These are phyloP conservation scores for Boletus huronensis DNA, from an alignment of 768 basidiomycete genomes.

Conservation along the genomic window DNA sequence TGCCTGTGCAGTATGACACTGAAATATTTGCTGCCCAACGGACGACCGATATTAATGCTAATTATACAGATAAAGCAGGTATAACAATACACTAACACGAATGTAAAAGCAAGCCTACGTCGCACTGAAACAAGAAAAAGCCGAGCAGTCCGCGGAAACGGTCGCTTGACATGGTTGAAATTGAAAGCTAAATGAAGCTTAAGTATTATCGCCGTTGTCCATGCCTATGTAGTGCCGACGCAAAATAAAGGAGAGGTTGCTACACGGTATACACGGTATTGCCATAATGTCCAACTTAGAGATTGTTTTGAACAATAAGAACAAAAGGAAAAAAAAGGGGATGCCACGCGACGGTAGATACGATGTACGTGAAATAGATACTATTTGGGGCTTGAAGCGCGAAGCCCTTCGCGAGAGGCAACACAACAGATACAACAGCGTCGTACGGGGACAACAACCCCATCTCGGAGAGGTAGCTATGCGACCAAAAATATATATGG, in stretches of 20 bases:
- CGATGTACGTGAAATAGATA: slow-evolving; percentile 16
- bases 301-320: neutral
- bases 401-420: slow-evolving; percentile 48
- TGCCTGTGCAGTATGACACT: neutral
- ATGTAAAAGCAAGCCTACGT: neutral
- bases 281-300: neutral
- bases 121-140: neutral
- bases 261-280: neutral
- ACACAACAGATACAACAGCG: slow-evolving; percentile 25
- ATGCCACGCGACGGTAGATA: neutral
- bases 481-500: slow-evolving; percentile 32
- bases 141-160: neutral
- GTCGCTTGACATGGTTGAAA: neutral
- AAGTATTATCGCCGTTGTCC: neutral
- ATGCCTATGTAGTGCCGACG: neutral
- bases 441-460: slow-evolving; percentile 9
- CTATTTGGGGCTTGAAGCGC: slow-evolving; percentile 41
- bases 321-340: neutral
- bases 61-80: neutral
- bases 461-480: slow-evolving; percentile 15
- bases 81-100: neutral
- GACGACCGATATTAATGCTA: neutral
- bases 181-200: neutral
- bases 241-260: neutral
- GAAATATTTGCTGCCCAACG: neutral